Conservation (phyloP, 345 rosid genomes). For the Psidium guajava region DNA sequence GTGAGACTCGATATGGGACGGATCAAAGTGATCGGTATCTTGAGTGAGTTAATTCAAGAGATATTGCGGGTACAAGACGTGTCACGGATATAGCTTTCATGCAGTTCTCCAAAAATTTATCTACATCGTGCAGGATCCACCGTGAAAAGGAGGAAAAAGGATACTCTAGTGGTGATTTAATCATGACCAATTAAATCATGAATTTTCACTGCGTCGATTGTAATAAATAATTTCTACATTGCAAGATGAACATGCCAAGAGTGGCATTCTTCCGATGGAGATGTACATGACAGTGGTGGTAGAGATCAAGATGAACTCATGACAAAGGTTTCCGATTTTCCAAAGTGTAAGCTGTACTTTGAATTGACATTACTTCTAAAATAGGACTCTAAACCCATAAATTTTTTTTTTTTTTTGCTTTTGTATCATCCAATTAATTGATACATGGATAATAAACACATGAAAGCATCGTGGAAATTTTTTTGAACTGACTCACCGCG, state of each 20-base stretch:
- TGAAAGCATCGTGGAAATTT: background rate
- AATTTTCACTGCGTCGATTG: background rate
- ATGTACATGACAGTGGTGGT: background rate
- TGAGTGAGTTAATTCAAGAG: background rate
- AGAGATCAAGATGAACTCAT: background rate
- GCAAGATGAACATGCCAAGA: background rate
- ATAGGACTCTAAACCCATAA: background rate
- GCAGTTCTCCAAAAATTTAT: constrained; percentile 9
- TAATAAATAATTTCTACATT: background rate
- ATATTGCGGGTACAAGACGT: background rate
- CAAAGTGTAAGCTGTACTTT: background rate
- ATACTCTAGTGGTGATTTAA: background rate
- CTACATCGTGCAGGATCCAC: constrained; percentile 15
- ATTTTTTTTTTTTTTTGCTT: background rate
- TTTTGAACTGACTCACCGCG: background rate
- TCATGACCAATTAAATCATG: background rate
- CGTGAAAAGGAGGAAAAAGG: background rate
- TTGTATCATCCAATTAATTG: background rate
- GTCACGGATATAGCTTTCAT: constrained; percentile 1
- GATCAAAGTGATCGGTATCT: too few relatives aligned
- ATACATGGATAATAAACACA: background rate
- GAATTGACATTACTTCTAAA: background rate
- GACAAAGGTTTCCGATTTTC: background rate
- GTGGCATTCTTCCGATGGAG: background rate
- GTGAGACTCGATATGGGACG: too few relatives aligned